Percentiles rank a stretch among this genome's conserved stretches.
phyloP scores from a whole-genome alignment of 1,284 basidiomycete genomes.

The Heliocybe sulcata region DNA sequence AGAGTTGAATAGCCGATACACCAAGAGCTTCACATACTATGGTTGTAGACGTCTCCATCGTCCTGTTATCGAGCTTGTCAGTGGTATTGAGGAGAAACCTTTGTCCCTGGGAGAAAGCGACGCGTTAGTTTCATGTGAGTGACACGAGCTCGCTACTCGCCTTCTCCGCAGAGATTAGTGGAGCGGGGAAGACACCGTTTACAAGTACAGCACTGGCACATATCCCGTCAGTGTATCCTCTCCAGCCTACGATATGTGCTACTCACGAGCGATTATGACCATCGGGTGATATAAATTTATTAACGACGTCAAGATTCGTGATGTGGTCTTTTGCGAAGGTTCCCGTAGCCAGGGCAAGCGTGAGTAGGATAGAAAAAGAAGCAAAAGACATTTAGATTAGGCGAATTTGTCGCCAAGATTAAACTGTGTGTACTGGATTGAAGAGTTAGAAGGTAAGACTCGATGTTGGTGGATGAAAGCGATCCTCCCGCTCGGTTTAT shows the following conservation, averaged over 20 bases:
- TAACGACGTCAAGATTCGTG: slow-evolving; percentile 26
- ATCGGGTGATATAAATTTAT: slow-evolving; percentile 30
- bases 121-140: not conserved
- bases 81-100: slow-evolving; percentile 24
- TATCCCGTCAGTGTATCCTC: not conserved
- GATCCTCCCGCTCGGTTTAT: too few species aligned
- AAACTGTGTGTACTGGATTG: too few species aligned
- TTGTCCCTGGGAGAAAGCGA: slow-evolving; percentile 12
- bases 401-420: too few species aligned
- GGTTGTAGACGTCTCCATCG: slow-evolving; percentile 25
- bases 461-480: too few species aligned
- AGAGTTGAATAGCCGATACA: too few species aligned
- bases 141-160: slow-evolving; percentile 7
- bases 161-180: slow-evolving; percentile 18
- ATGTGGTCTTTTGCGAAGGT: too few species aligned
- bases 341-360: too few species aligned
- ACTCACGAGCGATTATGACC: slow-evolving; percentile 24
- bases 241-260: not conserved
- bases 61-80: slow-evolving; percentile 23
- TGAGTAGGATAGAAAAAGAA: too few species aligned
- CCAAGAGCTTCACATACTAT: slow-evolving; percentile 23
- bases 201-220: slow-evolving; percentile 18
- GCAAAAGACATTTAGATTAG: too few species aligned
- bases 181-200: slow-evolving; percentile 20
- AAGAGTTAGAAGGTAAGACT: too few species aligned